These are phyloP conservation scores for Periglandula ipomoeae DNA, from an alignment of 2,329 filamentous ascomycete genomes.

Conservation along the genomic window DNA sequence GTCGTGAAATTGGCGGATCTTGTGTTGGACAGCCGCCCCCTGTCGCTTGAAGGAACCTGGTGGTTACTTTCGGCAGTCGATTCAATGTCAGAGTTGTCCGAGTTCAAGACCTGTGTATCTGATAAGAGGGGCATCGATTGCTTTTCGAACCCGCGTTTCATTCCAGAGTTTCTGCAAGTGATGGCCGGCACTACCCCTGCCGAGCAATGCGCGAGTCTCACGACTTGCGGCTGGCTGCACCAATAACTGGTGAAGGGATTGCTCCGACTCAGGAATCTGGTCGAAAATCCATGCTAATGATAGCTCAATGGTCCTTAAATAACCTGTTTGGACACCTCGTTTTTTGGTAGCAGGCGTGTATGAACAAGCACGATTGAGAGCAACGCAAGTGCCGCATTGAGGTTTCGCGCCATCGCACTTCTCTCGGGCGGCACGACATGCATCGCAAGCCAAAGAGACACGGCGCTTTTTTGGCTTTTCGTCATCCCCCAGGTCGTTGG, in stretches of 20 bases:
- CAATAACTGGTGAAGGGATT: conserved; percentile 45
- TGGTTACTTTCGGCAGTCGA: conserved; percentile 20
- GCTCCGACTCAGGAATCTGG: conserved; percentile 49
- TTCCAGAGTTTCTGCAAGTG: conserved; percentile 54
- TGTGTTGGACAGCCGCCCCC: neutral
- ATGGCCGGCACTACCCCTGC: conserved; percentile 44
- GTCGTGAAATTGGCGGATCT: neutral
- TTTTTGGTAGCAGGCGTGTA: conserved; percentile 69
- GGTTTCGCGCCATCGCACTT: conserved; percentile 65
- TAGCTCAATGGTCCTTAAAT: conserved; percentile 64
- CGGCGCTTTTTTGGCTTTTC: conserved; percentile 46
- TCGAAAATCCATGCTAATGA: conserved; percentile 59
- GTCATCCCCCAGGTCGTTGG: neutral
- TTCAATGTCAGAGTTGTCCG: conserved; percentile 27
- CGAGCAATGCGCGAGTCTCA: conserved; percentile 34
- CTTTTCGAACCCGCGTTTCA: conserved; percentile 50
- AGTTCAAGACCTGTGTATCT: conserved; percentile 23
- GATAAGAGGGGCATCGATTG: conserved; percentile 56
- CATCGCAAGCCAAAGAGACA: conserved; percentile 61
- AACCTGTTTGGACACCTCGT: conserved; percentile 70
- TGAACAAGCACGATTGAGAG: conserved; percentile 55
- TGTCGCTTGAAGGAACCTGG: neutral
- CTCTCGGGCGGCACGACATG: conserved; percentile 57
- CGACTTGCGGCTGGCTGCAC: conserved; percentile 33
- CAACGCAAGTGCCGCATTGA: conserved; percentile 55